Conservation (phyloP, 2,329 filamentous ascomycete species). For the Rhinocladiella mackenziei region DNA sequence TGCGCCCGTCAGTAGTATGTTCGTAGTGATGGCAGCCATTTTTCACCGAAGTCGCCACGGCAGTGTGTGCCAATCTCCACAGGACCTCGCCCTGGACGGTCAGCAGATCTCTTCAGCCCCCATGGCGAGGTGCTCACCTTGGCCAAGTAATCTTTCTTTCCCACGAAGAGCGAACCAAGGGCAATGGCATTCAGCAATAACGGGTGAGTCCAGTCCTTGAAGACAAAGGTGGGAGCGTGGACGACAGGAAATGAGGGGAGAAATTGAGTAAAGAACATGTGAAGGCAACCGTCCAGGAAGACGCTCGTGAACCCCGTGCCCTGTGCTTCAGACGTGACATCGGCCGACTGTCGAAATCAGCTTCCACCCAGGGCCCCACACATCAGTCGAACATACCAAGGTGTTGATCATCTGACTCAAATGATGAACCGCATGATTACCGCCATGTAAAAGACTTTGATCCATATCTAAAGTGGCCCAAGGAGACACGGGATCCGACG, state of each 20-base stretch:
- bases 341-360: constrained; percentile 36
- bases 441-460: constrained; percentile 4
- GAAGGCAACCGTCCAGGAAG: constrained; percentile 45
- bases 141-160: constrained; percentile 41
- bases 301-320: constrained; percentile 44
- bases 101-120: neutral
- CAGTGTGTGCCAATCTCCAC: constrained; percentile 47
- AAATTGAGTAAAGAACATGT: constrained; percentile 47
- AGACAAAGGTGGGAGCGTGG: constrained; percentile 44
- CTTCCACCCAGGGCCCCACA: neutral
- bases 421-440: constrained; percentile 8
- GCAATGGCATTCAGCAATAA: constrained; percentile 45
- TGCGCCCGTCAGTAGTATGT: constrained; percentile 1
- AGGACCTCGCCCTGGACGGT: constrained; percentile 40
- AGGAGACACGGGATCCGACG: neutral
- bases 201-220: constrained; percentile 44
- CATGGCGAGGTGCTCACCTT: constrained; percentile 22
- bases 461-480: constrained; percentile 1
- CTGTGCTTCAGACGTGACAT: constrained; percentile 43
- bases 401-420: constrained; percentile 13
- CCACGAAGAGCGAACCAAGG: constrained; percentile 44
- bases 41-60: constrained; percentile 40
- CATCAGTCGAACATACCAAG: neutral
- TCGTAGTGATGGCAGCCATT: neutral
- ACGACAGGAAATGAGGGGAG: constrained; percentile 45